Percentiles rank a stretch among this genome's conserved stretches.
Conservation (phyloP, 2,329 filamentous ascomycete species). For the Fusarium mangiferae region DNA sequence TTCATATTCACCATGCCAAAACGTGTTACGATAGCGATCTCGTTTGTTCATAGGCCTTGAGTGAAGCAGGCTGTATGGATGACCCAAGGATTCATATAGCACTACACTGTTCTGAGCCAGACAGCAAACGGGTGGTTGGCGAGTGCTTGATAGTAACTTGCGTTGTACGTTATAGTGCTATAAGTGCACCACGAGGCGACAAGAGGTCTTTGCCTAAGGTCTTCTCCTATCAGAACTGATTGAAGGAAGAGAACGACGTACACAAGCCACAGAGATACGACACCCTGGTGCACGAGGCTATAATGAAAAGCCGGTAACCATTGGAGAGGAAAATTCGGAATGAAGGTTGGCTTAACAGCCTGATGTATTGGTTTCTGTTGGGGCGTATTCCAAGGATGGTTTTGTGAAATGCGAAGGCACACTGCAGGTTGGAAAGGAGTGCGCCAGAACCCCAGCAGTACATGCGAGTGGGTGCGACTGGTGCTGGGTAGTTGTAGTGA, state of each 20-base stretch:
- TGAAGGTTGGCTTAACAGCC: conserved; percentile 18
- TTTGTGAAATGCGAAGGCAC: conserved; percentile 17
- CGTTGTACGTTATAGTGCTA: conserved; percentile 4
- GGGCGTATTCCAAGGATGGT: conserved; percentile 23
- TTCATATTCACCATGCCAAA: conserved; percentile 24
- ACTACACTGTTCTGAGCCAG: conserved; percentile 19
- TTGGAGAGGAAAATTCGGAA: conserved; percentile 1
- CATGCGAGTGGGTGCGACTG: not conserved
- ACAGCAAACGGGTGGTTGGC: not conserved
- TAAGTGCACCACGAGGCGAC: conserved; percentile 7
- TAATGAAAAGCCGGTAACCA: conserved; percentile 12
- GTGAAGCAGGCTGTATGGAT: conserved; percentile 30
- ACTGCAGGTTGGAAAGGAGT: conserved; percentile 37
- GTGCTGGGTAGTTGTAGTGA: not conserved
- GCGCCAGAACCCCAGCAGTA: conserved; percentile 7
- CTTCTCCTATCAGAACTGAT: not conserved
- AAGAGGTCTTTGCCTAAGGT: conserved; percentile 1
- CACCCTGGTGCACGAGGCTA: conserved; percentile 21
- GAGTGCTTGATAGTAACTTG: conserved; percentile 12
- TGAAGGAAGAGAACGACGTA: conserved; percentile 6
- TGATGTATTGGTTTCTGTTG: conserved; percentile 33
- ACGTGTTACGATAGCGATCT: conserved; percentile 31
- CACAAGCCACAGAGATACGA: conserved; percentile 28
- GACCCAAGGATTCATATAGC: conserved; percentile 18
- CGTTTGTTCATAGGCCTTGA: conserved; percentile 21